Percentiles rank a stretch among this genome's conserved stretches.
Conservation (phyloP, 805 yeast species). For the Ogataea neopini region DNA sequence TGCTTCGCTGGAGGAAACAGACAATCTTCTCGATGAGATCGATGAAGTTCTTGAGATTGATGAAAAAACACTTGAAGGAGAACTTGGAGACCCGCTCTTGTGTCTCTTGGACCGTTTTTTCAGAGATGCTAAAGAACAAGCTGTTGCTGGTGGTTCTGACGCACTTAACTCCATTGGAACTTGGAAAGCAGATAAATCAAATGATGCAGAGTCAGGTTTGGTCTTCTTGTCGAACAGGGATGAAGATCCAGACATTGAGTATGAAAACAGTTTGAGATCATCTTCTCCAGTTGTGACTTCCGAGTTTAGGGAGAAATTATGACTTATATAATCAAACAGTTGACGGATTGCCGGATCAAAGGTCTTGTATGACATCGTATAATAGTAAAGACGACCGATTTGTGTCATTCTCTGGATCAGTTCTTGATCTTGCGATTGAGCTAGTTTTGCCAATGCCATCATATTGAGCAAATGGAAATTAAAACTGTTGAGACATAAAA, state of each 20-base stretch:
- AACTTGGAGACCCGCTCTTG: constrained; percentile 30
- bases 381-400: constrained; percentile 28
- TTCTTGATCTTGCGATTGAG: constrained; percentile 16
- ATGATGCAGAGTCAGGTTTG: constrained; percentile 11
- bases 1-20: constrained; percentile 26
- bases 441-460: constrained; percentile 28
- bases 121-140: constrained; percentile 15
- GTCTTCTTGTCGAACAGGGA: constrained; percentile 28
- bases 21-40: constrained; percentile 30
- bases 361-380: constrained; percentile 22
- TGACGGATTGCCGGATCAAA: constrained; percentile 27
- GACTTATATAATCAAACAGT: constrained; percentile 23
- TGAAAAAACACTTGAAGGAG: constrained; percentile 33
- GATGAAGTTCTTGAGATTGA: constrained; percentile 32
- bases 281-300: constrained; percentile 24
- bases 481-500: constrained; percentile 33
- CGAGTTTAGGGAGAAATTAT: constrained; percentile 14
- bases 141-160: constrained; percentile 15
- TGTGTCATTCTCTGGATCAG: constrained; percentile 18
- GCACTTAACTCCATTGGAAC: constrained; percentile 19
- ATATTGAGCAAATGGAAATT: constrained; percentile 33
- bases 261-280: constrained; percentile 28
- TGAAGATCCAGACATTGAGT: constrained; percentile 16
- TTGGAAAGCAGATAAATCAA: constrained; percentile 34
- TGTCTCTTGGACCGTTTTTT: constrained; percentile 21